Percentiles rank a stretch among this genome's conserved stretches.
phyloP scores from a whole-genome alignment of 2,329 filamentous ascomycete species.

The Clarireedia homoeocarpa region DNA sequence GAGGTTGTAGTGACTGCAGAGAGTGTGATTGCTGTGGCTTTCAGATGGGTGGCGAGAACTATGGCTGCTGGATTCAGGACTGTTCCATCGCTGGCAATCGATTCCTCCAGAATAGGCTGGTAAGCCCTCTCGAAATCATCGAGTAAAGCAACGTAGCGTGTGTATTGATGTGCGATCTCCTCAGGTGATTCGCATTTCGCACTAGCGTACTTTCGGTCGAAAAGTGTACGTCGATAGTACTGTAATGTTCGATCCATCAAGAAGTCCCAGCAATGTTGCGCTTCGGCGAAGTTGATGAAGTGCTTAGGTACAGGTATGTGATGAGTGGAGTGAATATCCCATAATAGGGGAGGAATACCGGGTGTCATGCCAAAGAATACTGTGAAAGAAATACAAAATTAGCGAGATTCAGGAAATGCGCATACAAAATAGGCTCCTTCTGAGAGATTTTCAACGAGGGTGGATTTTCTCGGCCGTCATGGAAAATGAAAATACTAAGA shows the following conservation, averaged over 20 bases:
- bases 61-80: constrained; percentile 20
- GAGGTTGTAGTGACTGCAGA: constrained; percentile 15
- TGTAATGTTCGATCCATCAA: constrained; percentile 24
- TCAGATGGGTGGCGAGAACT: constrained; percentile 9
- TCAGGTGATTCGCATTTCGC: constrained; percentile 12
- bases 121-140: constrained; percentile 21
- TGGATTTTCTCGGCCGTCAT: too few species aligned
- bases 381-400: neutral
- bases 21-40: constrained; percentile 17
- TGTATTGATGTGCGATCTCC: constrained; percentile 14
- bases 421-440: too few species aligned
- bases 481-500: neutral
- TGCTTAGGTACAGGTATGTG: constrained; percentile 20
- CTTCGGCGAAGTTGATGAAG: constrained; percentile 20
- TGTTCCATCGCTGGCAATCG: constrained; percentile 16
- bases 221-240: constrained; percentile 23
- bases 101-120: constrained; percentile 18
- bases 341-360: constrained; percentile 22
- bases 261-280: constrained; percentile 27
- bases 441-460: too few species aligned
- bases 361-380: constrained; percentile 25
- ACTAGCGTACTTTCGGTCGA: constrained; percentile 18
- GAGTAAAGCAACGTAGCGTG: constrained; percentile 14
- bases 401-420: neutral
- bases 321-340: constrained; percentile 25